phyloP scores from a whole-genome alignment of 331 rosid genomes.

The Acacia concinna region DNA sequence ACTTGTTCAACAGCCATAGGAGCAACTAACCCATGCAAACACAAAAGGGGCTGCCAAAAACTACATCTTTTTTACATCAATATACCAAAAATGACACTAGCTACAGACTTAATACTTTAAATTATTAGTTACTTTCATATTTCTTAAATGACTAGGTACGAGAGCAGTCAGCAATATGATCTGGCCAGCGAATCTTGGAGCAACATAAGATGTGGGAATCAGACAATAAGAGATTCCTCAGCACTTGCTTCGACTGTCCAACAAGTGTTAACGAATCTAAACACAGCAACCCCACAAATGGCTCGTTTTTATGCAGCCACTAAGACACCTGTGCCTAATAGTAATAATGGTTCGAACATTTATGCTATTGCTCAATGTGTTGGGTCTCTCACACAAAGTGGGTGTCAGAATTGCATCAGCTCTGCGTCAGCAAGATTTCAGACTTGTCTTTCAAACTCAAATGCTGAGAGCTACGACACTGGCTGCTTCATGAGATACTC shows the following conservation, averaged over 20 bases:
- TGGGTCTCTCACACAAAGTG: slow-evolving; percentile 42
- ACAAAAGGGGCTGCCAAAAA: not conserved
- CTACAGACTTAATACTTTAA: too few relatives aligned
- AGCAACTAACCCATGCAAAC: not conserved
- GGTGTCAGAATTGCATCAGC: slow-evolving; percentile 52
- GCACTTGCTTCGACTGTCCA: slow-evolving; percentile 35
- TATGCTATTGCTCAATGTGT: slow-evolving; percentile 76
- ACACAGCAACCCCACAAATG: slow-evolving; percentile 52
- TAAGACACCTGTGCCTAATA: slow-evolving; percentile 28
- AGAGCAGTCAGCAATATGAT: not conserved
- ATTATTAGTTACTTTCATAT: not conserved
- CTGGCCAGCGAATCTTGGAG: not conserved
- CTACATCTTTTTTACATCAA: not conserved
- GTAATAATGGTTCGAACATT: slow-evolving; percentile 34
- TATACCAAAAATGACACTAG: not conserved
- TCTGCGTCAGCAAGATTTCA: slow-evolving; percentile 46
- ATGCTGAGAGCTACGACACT: slow-evolving; percentile 60
- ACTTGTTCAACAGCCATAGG: not conserved
- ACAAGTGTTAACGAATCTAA: slow-evolving; percentile 40
- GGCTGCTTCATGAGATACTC: slow-evolving; percentile 80
- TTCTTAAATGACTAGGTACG: not conserved
- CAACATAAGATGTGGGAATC: slow-evolving; percentile 50
- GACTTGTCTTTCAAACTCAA: slow-evolving; percentile 48
- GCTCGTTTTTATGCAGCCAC: slow-evolving; percentile 57
- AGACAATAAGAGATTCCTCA: slow-evolving; percentile 24